Conservation (phyloP, 2,329 filamentous ascomycete species). For the Talaromyces sp. region DNA sequence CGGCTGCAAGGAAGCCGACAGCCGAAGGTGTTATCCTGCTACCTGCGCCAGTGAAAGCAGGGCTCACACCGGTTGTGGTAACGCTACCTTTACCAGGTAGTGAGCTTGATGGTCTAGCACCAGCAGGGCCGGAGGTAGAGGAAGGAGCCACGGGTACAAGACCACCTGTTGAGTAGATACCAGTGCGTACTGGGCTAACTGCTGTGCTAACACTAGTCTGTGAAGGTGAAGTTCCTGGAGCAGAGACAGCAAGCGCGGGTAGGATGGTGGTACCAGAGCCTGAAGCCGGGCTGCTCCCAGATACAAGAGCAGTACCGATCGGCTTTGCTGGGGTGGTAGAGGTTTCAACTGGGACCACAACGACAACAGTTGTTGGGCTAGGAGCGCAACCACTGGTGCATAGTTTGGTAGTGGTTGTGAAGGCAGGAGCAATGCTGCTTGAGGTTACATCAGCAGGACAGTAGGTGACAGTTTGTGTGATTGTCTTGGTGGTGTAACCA, state of each 20-base stretch:
- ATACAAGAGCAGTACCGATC: background rate
- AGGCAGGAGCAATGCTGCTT: slow-evolving; percentile 30
- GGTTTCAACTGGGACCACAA: slow-evolving; percentile 27
- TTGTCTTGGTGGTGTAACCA: slow-evolving; percentile 41
- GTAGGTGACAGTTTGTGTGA: slow-evolving; percentile 37
- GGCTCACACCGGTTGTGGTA: slow-evolving; percentile 1
- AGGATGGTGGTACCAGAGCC: background rate
- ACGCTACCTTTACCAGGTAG: background rate
- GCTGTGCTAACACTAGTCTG: background rate
- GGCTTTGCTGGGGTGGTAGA: slow-evolving; percentile 1
- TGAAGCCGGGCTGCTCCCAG: background rate
- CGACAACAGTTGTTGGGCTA: slow-evolving; percentile 38
- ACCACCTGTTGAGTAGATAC: background rate
- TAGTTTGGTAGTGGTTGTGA: slow-evolving; percentile 41
- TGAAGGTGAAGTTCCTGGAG: background rate
- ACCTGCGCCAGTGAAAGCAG: slow-evolving; percentile 15
- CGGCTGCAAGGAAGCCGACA: background rate
- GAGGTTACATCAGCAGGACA: slow-evolving; percentile 32
- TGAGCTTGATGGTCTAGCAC: slow-evolving; percentile 2
- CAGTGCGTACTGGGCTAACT: background rate
- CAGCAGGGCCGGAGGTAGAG: background rate
- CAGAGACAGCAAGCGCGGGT: background rate
- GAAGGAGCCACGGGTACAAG: background rate
- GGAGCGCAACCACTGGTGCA: slow-evolving; percentile 36
- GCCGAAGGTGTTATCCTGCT: background rate